Evolutionary conservation across 1,284 basidiomycete genomes (phyloP), one percentile per base, ranked within the genome.

Genomic region (Sporisorium iseilematis-ciliati): DNA sequence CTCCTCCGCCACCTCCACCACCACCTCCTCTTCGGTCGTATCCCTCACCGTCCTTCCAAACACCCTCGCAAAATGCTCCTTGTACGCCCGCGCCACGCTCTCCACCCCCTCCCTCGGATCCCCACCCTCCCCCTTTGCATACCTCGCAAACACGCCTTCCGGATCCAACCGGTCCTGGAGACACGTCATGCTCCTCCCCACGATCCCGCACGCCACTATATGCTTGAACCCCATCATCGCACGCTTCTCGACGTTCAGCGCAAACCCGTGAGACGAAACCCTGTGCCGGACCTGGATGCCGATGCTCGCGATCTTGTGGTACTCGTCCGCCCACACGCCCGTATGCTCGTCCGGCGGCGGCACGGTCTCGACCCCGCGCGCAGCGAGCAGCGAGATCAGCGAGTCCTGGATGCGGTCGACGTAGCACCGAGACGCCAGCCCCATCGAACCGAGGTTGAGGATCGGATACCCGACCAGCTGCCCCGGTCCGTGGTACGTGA

Each of bases 401-500:
- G 88, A 87, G 60, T 89, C 89, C 81, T 93, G 91, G 83, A 93
- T 87, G 33, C 87, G 87, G 83, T 90, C 91, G 45, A 94, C 90
- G 82, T 93, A 94, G 69, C 91, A 91, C 31, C 91, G 89, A 59
- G 90, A 89, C 1, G 79, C 79, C 0, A 84, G 65, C 18, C 87
- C 83, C 82, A 89, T 88, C 12, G 87, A 85, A 1, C 87, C 88
- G 18, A 98, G 88, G 86, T 99, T 95, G 48, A 98, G 88, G 55
- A 98, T 89, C 1, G 95, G 94, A 83, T 99, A 99, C 35, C 94
- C 97, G 14, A 97, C 93, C 71, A 99, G 88, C 86, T 99, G 97
- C 2, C 97, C 97, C 0, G 96, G 96, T 0, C 97, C 97, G 85
- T 99, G 97, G 86, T 94, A 99, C 2, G 97, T 99, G 61, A 95